Base-by-base conservation (phyloP, 2,329 filamentous ascomycete genomes). In the Diaporthe destruens region DNA sequence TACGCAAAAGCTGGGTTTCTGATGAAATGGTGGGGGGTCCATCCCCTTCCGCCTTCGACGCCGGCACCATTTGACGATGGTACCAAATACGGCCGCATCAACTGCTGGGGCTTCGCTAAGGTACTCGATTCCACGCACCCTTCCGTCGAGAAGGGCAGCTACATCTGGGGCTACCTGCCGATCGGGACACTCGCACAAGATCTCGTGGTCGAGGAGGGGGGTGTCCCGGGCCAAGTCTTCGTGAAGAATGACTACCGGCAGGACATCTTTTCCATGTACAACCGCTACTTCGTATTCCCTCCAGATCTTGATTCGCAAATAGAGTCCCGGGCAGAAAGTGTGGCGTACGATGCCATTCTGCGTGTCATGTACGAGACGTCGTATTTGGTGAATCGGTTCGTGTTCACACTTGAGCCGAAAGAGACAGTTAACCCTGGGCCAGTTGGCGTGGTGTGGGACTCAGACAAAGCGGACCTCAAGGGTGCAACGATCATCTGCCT, bases 181-280 rank as follows among this genome's bases (percentile, higher is more conserved):
- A 69, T 69, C 39, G 67, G 67, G n/a, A 69, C 54, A n/a, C 67
- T 69, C 25, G 54, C 55, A 42, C 67, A 69, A 34, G 67, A 69
- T 25, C 55, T 69, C 9, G n/a, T 59, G 9, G 14, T 69, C n/a
- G 32, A 59, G 20, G 20, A 29, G 44, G 54, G 54, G n/a, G n/a
- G 20, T 4, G 54, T 59, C 34, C 67, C 67, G 0, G 55, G 55
- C 3, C 67, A 69, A 23, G n/a, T 59, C 54, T 59, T 59, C 16
- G 67, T 69, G n/a, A 69, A 12, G 32, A 59, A 59, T 29, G 67
- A 59, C 9, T 11, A 69, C 20, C 55, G 67, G 11, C 55, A 69
- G 54, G 67, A 25, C 7, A 59, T 59, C 55, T 51, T 69, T 6
- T 47, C 67, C 8, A 49, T 59, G n/a, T 69, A 69, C 67, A 69